Evolutionary conservation across 352 stramenopile species (phyloP).

Genomic region (Pythium guiyangense): DNA sequence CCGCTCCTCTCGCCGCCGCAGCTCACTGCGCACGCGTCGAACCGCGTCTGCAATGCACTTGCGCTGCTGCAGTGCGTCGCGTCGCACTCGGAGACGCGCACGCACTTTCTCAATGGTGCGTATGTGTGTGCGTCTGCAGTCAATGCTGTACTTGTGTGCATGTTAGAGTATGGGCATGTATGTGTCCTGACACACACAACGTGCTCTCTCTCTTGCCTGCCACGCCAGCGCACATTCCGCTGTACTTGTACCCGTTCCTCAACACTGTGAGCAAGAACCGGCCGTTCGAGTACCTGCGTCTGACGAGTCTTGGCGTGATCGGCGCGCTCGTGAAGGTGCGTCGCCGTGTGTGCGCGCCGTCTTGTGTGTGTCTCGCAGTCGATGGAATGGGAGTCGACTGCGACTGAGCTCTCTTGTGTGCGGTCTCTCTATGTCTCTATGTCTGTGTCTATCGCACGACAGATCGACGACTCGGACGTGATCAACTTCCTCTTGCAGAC

Average conservation of each 20-base stretch:
- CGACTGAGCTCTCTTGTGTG: too few species aligned
- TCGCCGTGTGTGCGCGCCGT: too few species aligned
- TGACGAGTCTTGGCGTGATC: slow-evolving; percentile 98
- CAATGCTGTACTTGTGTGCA: background rate
- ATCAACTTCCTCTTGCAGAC: slow-evolving; percentile 99
- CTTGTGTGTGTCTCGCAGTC: too few species aligned
- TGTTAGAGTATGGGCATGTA: too few species aligned
- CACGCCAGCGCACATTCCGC: slow-evolving; percentile 91
- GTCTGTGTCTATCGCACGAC: background rate
- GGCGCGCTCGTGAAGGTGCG: slow-evolving; percentile 96
- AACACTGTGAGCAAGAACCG: slow-evolving; percentile 98
- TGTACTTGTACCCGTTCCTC: slow-evolving; percentile 99
- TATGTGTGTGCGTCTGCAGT: background rate
- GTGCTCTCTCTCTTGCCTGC: background rate
- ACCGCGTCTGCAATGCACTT: slow-evolving; percentile 98
- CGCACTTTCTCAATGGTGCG: slow-evolving; percentile 93
- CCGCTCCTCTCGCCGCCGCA: slow-evolving; percentile 95
- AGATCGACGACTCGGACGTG: slow-evolving; percentile 98
- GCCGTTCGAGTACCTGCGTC: slow-evolving; percentile 98
- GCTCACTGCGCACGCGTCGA: slow-evolving; percentile 95
- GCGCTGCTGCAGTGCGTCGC: slow-evolving; percentile 98
- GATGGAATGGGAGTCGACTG: background rate
- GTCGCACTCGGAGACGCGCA: slow-evolving; percentile 95
- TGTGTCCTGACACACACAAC: background rate
- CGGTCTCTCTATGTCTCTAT: background rate